phyloP scores from a whole-genome alignment of 495 filamentous ascomycete species.

The Darksidea phi region DNA sequence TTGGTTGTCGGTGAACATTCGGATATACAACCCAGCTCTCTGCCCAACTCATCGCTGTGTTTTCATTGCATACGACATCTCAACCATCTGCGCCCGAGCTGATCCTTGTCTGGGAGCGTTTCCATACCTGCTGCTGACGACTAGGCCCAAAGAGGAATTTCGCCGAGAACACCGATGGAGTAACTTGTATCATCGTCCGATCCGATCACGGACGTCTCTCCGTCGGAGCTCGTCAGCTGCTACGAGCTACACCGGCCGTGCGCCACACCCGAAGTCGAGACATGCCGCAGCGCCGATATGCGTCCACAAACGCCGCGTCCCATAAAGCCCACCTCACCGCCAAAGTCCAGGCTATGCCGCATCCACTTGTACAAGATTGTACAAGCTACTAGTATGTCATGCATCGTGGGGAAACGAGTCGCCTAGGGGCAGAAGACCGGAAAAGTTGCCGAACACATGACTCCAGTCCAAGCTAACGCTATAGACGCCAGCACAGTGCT shows the following conservation, averaged over 20 bases:
- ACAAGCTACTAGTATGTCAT: not conserved
- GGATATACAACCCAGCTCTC: not conserved
- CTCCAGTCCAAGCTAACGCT: too few relatives aligned
- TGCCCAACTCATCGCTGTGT: too few relatives aligned
- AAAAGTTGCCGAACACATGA: too few relatives aligned
- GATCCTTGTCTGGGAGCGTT: too few relatives aligned
- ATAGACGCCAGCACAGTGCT: too few relatives aligned
- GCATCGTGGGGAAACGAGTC: conserved; percentile 1
- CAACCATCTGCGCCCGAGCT: conserved; percentile 6
- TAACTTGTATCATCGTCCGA: not conserved
- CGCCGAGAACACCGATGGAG: not conserved
- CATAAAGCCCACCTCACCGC: too few relatives aligned
- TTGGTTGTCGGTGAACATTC: conserved; percentile 20
- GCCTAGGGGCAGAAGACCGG: not conserved
- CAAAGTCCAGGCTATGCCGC: too few relatives aligned
- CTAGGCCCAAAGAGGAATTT: not conserved
- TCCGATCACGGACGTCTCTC: conserved; percentile 1
- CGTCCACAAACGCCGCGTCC: too few relatives aligned
- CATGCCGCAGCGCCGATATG: too few relatives aligned
- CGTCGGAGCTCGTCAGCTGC: not conserved
- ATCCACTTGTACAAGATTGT: too few relatives aligned
- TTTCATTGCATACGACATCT: not conserved
- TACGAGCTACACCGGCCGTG: not conserved
- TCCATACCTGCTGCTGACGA: not conserved
- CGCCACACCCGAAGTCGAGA: too few relatives aligned